Evolutionary conservation across 768 basidiomycete genomes (phyloP).

Genomic region (Amanita polypyramis): DNA sequence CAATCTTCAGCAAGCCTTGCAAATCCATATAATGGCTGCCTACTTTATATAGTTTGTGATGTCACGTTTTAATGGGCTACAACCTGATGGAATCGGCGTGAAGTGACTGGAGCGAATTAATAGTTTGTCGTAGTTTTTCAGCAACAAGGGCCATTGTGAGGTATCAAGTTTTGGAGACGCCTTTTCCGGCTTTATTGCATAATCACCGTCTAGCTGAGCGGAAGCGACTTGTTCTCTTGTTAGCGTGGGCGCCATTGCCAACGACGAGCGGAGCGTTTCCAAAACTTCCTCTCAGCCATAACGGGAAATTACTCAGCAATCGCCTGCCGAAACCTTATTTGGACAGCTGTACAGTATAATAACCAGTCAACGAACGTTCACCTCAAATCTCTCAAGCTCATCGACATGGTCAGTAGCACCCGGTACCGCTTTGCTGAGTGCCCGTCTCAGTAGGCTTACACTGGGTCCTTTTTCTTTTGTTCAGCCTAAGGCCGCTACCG

Average conservation of each 20-base stretch:
- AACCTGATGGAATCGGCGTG: slow-evolving; percentile 92
- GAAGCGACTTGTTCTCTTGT: slow-evolving; percentile 62
- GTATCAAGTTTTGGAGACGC: slow-evolving; percentile 77
- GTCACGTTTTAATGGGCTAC: slow-evolving; percentile 91
- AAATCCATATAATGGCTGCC: neutral
- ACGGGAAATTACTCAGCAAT: neutral
- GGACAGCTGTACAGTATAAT: slow-evolving; percentile 41
- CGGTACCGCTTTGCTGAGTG: slow-evolving; percentile 81
- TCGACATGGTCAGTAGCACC: slow-evolving; percentile 61
- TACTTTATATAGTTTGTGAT: slow-evolving; percentile 87
- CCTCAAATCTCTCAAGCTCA: slow-evolving; percentile 10
- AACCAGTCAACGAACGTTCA: slow-evolving; percentile 17
- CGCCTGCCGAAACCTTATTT: slow-evolving; percentile 25
- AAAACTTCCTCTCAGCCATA: slow-evolving; percentile 9
- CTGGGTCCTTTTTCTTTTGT: slow-evolving; percentile 25
- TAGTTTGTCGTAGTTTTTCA: slow-evolving; percentile 98
- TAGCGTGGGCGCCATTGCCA: slow-evolving; percentile 37
- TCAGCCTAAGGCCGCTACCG: slow-evolving; percentile 51
- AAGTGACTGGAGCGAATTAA: slow-evolving; percentile 94
- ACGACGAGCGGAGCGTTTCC: neutral
- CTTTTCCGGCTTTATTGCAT: slow-evolving; percentile 71
- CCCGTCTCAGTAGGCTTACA: slow-evolving; percentile 85
- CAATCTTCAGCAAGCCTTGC: slow-evolving; percentile 4
- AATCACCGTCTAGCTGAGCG: slow-evolving; percentile 68
- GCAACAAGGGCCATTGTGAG: slow-evolving; percentile 92